These are phyloP conservation scores for Cercis canadensis DNA, from an alignment of 306 rosid genomes.

Conservation along the genomic window DNA sequence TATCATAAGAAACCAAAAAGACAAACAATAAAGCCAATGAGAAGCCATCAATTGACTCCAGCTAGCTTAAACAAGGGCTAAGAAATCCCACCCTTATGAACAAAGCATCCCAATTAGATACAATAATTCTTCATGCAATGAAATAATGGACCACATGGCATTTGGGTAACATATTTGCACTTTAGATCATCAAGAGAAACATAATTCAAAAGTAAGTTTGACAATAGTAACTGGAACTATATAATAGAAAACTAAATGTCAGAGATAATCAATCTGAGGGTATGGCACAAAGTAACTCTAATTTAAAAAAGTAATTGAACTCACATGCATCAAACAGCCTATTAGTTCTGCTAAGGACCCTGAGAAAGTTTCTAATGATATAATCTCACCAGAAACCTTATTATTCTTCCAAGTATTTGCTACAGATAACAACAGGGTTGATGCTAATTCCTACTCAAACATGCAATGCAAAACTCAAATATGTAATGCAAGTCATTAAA, in stretches of 20 bases:
- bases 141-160: neutral
- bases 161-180: slow-evolving; percentile 15
- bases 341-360: neutral
- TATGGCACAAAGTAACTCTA: slow-evolving; percentile 1
- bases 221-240: slow-evolving; percentile 1
- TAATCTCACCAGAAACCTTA: neutral
- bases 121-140: neutral
- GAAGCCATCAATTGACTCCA: no score
- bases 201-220: neutral
- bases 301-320: neutral
- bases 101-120: neutral
- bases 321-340: neutral
- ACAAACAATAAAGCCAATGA: no score
- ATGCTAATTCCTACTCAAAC: neutral
- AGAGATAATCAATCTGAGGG: slow-evolving; percentile 25
- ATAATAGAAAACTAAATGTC: slow-evolving; percentile 14
- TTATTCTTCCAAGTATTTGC: neutral
- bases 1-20: no score
- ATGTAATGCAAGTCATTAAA: neutral
- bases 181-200: slow-evolving; percentile 8
- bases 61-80: no score
- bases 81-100: no score
- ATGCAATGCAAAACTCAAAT: neutral
- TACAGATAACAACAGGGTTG: neutral
- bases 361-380: no score